phyloP scores from a whole-genome alignment of 768 basidiomycete genomes.

The Collybiopsis luxurians region DNA sequence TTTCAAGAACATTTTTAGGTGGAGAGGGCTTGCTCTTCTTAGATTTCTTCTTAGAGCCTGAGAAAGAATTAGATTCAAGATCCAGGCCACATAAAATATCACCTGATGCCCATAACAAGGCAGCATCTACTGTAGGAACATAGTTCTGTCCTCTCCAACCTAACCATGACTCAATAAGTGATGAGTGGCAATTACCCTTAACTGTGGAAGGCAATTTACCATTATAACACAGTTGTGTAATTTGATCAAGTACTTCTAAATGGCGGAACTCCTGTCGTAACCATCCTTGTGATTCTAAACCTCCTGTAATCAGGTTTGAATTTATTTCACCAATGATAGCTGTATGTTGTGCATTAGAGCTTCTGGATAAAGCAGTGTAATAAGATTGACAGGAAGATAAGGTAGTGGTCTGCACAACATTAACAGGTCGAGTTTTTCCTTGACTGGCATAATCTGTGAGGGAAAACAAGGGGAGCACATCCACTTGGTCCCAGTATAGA shows the following conservation, averaged over 20 bases:
- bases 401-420: constrained; percentile 26
- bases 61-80: no score
- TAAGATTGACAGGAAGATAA: constrained; percentile 18
- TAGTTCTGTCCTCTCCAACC: neutral
- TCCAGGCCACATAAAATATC: no score
- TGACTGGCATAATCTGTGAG: constrained; percentile 29
- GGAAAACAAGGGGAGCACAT: constrained; percentile 21
- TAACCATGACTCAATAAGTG: neutral
- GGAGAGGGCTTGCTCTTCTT: no score
- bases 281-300: neutral
- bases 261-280: neutral
- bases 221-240: neutral
- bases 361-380: constrained; percentile 29
- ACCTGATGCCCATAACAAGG: no score
- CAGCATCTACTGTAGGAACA: no score
- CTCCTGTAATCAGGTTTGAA: constrained; percentile 19
- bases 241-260: neutral
- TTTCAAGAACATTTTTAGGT: no score
- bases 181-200: neutral
- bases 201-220: neutral
- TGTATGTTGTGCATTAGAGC: constrained; percentile 25
- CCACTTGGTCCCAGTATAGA: constrained; percentile 16
- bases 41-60: no score
- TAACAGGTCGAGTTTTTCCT: constrained; percentile 23
- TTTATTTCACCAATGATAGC: constrained; percentile 27